Percentiles rank a stretch among this genome's conserved stretches.
Evolutionary conservation across 2,329 filamentous ascomycete genomes (phyloP).

Genomic region (Cercospora nicotianae): DNA sequence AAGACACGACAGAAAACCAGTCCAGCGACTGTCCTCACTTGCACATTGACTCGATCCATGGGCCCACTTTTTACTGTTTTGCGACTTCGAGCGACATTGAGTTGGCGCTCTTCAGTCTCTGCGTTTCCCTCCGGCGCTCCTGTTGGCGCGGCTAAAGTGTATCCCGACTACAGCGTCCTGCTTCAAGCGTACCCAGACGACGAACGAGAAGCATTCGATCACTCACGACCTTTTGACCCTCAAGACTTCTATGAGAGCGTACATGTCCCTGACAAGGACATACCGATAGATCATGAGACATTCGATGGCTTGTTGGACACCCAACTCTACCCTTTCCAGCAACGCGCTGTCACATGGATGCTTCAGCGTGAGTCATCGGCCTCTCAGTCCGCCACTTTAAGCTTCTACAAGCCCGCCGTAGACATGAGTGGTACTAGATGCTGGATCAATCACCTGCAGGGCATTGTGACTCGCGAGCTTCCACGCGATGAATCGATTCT

Average conservation of each 20-base stretch:
- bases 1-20: conserved; percentile 15
- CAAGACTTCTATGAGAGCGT: conserved; percentile 70
- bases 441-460: conserved; percentile 64
- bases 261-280: conserved; percentile 56
- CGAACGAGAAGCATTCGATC: conserved; percentile 24
- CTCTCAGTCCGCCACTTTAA: background rate
- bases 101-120: conserved; percentile 36
- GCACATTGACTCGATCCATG: conserved; percentile 29
- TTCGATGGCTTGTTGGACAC: conserved; percentile 32
- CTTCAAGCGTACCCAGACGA: conserved; percentile 30
- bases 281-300: conserved; percentile 10
- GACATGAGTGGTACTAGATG: conserved; percentile 53
- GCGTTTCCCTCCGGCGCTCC: conserved; percentile 34
- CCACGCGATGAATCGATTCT: conserved; percentile 45
- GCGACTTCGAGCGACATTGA: conserved; percentile 31
- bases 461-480: conserved; percentile 48
- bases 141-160: conserved; percentile 26
- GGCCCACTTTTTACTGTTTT: conserved; percentile 32
- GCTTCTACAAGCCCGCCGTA: conserved; percentile 28
- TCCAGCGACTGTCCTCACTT: conserved; percentile 25
- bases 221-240: conserved; percentile 45
- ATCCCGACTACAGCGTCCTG: conserved; percentile 34
- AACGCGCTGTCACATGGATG: conserved; percentile 69
- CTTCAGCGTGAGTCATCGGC: conserved; percentile 61
- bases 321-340: conserved; percentile 69